Evolutionary conservation across 805 yeast genomes (phyloP).

Genomic region (Lachancea dasiensis): DNA sequence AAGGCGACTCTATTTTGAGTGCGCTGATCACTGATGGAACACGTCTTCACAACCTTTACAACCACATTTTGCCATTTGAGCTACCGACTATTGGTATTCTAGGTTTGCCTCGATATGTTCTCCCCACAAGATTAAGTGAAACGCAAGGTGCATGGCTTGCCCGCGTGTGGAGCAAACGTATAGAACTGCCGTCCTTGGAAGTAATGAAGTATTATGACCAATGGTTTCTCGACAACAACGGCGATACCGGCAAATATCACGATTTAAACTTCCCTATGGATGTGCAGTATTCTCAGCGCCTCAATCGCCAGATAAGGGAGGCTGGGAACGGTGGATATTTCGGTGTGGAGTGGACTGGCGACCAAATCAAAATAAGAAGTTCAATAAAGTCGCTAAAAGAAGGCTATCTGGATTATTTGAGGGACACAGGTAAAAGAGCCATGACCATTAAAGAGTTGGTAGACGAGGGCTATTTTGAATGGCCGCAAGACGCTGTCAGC

Average conservation of each 20-base stretch:
- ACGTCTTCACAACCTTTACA: conserved; percentile 47
- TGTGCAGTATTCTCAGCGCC: conserved; percentile 48
- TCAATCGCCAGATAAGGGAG: conserved; percentile 34
- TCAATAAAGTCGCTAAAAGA: conserved; percentile 41
- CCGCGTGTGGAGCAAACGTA: conserved; percentile 51
- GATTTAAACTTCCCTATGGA: conserved; percentile 52
- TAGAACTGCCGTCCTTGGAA: conserved; percentile 43
- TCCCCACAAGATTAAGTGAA: conserved; percentile 53
- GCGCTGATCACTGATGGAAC: conserved; percentile 42
- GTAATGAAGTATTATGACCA: conserved; percentile 43
- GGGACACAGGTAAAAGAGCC: conserved; percentile 37
- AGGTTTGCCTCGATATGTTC: conserved; percentile 53
- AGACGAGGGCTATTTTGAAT: conserved; percentile 33
- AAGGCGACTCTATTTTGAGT: conserved; percentile 13
- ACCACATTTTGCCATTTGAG: conserved; percentile 47
- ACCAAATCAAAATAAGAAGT: conserved; percentile 39
- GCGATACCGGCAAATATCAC: conserved; percentile 46
- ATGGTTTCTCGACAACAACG: conserved; percentile 37
- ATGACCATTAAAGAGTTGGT: conserved; percentile 35
- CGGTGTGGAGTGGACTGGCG: conserved; percentile 49
- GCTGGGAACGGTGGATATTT: conserved; percentile 40
- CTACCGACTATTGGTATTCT: conserved; percentile 60
- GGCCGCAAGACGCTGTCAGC: conserved; percentile 24
- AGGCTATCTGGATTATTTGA: conserved; percentile 37
- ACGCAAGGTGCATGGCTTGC: conserved; percentile 61